Base-by-base conservation (phyloP, 805 yeast species). In the Candida wancherniae region DNA sequence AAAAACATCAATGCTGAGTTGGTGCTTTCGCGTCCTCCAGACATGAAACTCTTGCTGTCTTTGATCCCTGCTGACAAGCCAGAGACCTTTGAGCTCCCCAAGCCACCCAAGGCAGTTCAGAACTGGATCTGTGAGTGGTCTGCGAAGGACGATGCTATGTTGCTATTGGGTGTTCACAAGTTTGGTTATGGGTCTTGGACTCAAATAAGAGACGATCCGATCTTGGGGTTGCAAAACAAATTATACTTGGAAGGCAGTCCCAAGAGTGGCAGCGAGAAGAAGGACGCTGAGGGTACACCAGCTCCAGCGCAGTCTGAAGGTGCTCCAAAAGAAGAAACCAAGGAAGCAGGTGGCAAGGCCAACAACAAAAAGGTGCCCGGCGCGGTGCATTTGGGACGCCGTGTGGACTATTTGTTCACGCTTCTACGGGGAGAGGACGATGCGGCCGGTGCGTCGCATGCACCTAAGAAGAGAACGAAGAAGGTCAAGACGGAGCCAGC, bases 121-220 rank as follows among this genome's bases (percentile, higher is more conserved):
- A 90, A 84, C 26, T 92, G 99, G 99, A 73, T 75, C 31, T 84
- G 95, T 47, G 77, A 76, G 17, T 92, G 99, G 99, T 67, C 68
- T 3, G 67, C 70, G 9, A 75, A 69, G 19, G 95, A 92, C 52
- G 99, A 92, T 55, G 83, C 87, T 30, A 83, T 78, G 77, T 67
- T 92, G 32, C 57, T 92, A 39, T 75, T 84, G 20, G 99, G 99
- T 42, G 83, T 90, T 14, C 72, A 74, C 50, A 87, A 85, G 58
- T 88, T 88, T 58, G 99, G 99, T 0, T 88, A 86, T 56, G 97
- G 97, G 11, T 80, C 95, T 1, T 92, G 98, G 98, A 55, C 72
- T 3, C 88, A 84, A 50, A 88, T 92, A 26, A 71, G 98, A 51
- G 99, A 92, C 60, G 98, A 92, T 59, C 97, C 98, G 2, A 71